Evolutionary conservation across 805 yeast genomes (phyloP), one percentile per base, ranked within the genome.

Genomic region (Blastobotrys mokoenaii): DNA sequence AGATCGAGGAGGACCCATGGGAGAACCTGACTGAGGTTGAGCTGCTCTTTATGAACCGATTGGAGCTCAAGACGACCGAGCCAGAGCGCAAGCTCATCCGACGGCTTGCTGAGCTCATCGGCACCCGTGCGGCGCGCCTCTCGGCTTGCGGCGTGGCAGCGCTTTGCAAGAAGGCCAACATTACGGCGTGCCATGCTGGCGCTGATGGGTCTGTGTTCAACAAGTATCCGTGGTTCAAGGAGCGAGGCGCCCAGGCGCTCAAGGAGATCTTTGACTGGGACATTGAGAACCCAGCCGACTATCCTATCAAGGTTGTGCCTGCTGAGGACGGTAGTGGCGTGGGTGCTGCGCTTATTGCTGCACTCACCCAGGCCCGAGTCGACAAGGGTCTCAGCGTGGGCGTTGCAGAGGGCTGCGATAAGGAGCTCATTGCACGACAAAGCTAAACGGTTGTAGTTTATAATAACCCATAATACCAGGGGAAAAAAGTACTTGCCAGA

Each of bases 301-400:
- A 87, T 65, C 97, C 97, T 53, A 80, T 93, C 60, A 68, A 74
- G 52, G 79, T 89, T 55, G 85, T 82, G 35, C 84, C 94, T 47
- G 97, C 98, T 53, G 96, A 90, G 70, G 98, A 93, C 70, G 98
- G 98, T 58, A 83, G 93, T 33, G 97, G 97, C 71, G 96, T 86
- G 41, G 98, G 98, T 63, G 98, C 98, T 46, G 98, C 97, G 43
- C 77, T 90, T 58, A 90, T 93, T 68, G 97, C 98, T 45, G 97
- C 97, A 38, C 76, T 90, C 66, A 83, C 97, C 47, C 78, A 83
- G 65, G 73, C 78, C 65, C 82, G 98, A 71, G 71, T 82, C 59
- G 73, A 70, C 53, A 72, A 76, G 49, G 90, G 90, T 10, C 55
- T 59, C 17, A 58, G 65, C 29, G 65, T 64, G 25, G 68, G 68